A percentile compares a stretch with the other conserved stretches of the same genome.
Conservation (phyloP, 768 basidiomycete species). For the Lentinula detonsa region DNA sequence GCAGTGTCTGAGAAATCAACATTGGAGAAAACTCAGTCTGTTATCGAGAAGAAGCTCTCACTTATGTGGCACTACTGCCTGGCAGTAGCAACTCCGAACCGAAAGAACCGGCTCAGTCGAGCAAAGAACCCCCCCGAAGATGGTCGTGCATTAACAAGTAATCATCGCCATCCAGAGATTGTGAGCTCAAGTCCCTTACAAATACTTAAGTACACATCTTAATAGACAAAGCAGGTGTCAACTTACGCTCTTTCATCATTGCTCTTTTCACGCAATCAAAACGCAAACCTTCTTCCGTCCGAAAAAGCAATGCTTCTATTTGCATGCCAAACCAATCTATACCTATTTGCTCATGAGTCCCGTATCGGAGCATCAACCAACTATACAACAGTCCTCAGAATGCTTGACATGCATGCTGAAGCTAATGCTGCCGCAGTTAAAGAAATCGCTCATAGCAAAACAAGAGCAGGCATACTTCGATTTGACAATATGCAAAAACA, state of each 20-base stretch:
- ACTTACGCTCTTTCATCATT: slow-evolving; percentile 8
- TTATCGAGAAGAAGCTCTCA: not conserved
- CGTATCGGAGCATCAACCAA: slow-evolving; percentile 7
- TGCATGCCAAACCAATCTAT: slow-evolving; percentile 8
- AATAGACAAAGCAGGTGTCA: slow-evolving; percentile 2
- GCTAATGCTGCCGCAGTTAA: slow-evolving; percentile 3
- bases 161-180: slow-evolving; percentile 2
- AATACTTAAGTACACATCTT: not conserved
- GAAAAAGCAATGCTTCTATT: slow-evolving; percentile 11
- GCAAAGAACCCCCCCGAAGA: not conserved
- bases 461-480: no score
- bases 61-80: slow-evolving; percentile 5
- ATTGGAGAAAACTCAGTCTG: not conserved
- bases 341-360: slow-evolving; percentile 7
- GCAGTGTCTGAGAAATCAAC: not conserved
- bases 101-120: slow-evolving; percentile 1
- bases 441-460: not conserved
- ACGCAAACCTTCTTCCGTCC: slow-evolving; percentile 6
- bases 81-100: not conserved
- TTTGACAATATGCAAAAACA: no score
- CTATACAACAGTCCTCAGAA: slow-evolving; percentile 7
- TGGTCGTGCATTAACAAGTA: not conserved
- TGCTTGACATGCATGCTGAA: slow-evolving; percentile 6
- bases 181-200: not conserved
- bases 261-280: slow-evolving; percentile 8